A percentile compares a stretch with the other conserved stretches of the same genome.
Evolutionary conservation across 805 yeast species (phyloP).

Genomic region (Peterozyma xylosa): DNA sequence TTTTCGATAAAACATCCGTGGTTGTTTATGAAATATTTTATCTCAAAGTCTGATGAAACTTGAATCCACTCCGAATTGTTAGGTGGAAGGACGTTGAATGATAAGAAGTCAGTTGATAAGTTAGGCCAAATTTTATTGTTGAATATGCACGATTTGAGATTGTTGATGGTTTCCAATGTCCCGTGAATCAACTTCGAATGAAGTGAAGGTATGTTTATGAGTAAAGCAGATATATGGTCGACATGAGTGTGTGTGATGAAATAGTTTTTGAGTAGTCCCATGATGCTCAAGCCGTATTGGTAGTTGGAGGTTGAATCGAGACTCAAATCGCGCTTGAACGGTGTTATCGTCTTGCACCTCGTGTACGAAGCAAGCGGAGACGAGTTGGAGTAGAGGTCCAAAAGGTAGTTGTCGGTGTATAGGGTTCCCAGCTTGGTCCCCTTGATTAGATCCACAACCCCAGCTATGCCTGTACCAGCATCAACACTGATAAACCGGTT

Average conservation of each 20-base stretch:
- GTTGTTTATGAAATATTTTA: slow-evolving; percentile 32
- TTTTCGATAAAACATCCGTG: slow-evolving; percentile 22
- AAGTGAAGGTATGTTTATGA: slow-evolving; percentile 63
- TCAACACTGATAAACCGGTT: slow-evolving; percentile 55
- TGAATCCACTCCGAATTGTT: slow-evolving; percentile 10
- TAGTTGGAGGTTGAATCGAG: slow-evolving; percentile 4
- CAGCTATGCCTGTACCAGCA: slow-evolving; percentile 69
- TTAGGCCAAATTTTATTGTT: slow-evolving; percentile 82
- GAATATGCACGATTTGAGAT: slow-evolving; percentile 50
- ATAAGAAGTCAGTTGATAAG: slow-evolving; percentile 27
- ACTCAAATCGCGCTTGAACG: slow-evolving; percentile 15
- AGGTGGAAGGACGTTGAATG: slow-evolving; percentile 11
- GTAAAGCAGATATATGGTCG: slow-evolving; percentile 69
- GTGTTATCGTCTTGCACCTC: slow-evolving; percentile 16
- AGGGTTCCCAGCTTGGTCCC: background rate
- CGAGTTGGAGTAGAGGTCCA: slow-evolving; percentile 26
- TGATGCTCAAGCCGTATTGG: slow-evolving; percentile 16
- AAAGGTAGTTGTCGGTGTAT: slow-evolving; percentile 8
- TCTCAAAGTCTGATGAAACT: slow-evolving; percentile 26
- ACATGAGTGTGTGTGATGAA: slow-evolving; percentile 78
- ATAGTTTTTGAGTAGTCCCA: slow-evolving; percentile 31
- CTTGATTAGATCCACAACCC: slow-evolving; percentile 34
- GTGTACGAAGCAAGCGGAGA: slow-evolving; percentile 18
- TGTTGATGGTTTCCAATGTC: slow-evolving; percentile 38
- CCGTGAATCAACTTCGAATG: slow-evolving; percentile 46